Base-by-base conservation (phyloP, 1,139 yeast species). In the Kodamaea suecica region DNA sequence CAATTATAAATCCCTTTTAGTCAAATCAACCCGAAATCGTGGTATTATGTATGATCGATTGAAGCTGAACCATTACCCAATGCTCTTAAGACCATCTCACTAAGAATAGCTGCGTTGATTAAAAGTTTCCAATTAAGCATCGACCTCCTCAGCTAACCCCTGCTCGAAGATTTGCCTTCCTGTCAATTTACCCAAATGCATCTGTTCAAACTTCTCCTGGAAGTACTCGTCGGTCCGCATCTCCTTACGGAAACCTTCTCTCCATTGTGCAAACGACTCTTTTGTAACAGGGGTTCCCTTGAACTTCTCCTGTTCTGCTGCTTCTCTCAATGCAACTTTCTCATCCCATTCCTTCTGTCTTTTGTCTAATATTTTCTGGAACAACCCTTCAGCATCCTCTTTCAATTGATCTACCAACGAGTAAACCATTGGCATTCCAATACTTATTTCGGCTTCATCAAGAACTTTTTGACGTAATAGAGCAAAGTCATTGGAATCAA, bases 131-230 rank as follows among this genome's bases (percentile, higher is more conserved):
- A 5, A 12, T 16, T 17, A 26, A 8, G 15, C 15, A 15, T 8
- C 12, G 11, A 5, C 79, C 27, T 59, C 66, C 10, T 55, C 63
- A 29, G 84, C 94, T 50, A 88, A 73, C 33, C 97, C 97, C 53
- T 74, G 75, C 53, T 88, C 97, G 54, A 90, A 92, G 41, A 92
- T 84, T 59, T 88, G 92, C 48, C 78, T 73, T 13, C 98, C 98
- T 0, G 95, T 81, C 51, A 87, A 62, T 57, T 82, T 84, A 9
- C 92, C 94, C 35, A 69, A 71, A 52, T 84, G 92, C 54, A 81
- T 77, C n/a, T 56, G 57, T 23, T 63, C 59, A 43, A 73, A 74
- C 49, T 85, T 67, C 40, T 65, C 60, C 26, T 62, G 60, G 45
- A 79, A 73, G 42, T 76, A 67, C 34, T 64, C 65, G 36, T 74